Evolutionary conservation across 129 eudicot genomes (phyloP), one percentile per base, ranked within the genome.

Genomic region (Silybum marianum): DNA sequence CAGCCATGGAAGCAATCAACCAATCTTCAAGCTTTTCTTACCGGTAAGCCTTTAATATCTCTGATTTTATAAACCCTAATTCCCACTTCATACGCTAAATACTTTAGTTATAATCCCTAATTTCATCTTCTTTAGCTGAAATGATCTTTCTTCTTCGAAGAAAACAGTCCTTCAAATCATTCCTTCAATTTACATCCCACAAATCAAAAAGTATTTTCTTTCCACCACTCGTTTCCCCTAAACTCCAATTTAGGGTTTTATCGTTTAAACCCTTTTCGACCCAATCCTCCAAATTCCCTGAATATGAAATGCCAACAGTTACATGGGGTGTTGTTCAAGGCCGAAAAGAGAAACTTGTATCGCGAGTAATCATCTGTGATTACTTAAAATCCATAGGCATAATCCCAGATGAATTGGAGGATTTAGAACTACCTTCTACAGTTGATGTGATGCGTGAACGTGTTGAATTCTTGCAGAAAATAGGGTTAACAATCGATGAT

Each of bases 251-350:
- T 72, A 58, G 90, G 86, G 72, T 83, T 77, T 58, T 73, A 67
- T 26, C 51, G 79, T 8, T 26, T 54, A 71, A 82, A 68, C 81
- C 84, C 80, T 87, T 74, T 85, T 91, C 96, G 7, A 74, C 89
- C 25, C 91, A 87, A 76, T 73, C 93, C 63, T 77, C 79, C 36
- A 88, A 87, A 42, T 88, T 91, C 30, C 92, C 95, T 7, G 95
- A 91, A 73, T 91, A 91, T 82, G 92, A 91, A 84, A 91, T 91
- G 96, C 96, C 96, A 11, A 80, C 96, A 5, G 96, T 91, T 28
- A 91, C 96, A 3, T 91, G 96, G 96, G 96, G 91, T 26, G 91
- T 91, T 8, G 96, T 91, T 44, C 96, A 88, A 81, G 96, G 96
- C n/a, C 74, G 96, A 21, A 91, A 88, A 72, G 96, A 91, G 13